Conservation (phyloP, 495 filamentous ascomycete species). For the Penicillium cosmopolitanum region DNA sequence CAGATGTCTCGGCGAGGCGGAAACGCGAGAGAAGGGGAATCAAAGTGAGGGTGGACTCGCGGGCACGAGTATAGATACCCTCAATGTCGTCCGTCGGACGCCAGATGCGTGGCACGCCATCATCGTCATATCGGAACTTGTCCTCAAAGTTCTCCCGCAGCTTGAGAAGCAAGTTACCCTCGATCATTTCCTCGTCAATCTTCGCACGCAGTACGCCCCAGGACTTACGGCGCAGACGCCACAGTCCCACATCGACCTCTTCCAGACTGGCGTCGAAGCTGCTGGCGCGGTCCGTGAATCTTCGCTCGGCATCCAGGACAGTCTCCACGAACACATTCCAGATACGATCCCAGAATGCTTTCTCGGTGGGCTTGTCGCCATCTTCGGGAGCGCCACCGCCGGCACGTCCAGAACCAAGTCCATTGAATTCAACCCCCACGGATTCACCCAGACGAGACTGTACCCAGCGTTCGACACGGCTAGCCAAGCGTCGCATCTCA, state of each 20-base stretch:
- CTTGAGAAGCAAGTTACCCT: constrained; percentile 94
- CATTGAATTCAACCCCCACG: constrained; percentile 92
- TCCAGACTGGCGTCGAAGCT: constrained; percentile 92
- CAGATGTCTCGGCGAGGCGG: constrained; percentile 66
- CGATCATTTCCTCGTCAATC: constrained; percentile 97
- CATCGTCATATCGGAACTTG: constrained; percentile 97
- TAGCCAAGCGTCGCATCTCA: constrained; percentile 92
- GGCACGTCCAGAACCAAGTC: constrained; percentile 81
- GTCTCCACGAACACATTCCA: constrained; percentile 85
- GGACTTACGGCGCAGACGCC: constrained; percentile 87
- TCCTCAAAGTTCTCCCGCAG: constrained; percentile 98
- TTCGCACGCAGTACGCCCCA: constrained; percentile 89
- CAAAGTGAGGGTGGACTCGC: constrained; percentile 85
- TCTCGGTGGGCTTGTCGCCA: constrained; percentile 75
- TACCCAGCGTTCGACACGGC: constrained; percentile 90
- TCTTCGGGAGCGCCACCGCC: constrained; percentile 78
- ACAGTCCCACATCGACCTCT: constrained; percentile 91
- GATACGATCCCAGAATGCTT: constrained; percentile 92
- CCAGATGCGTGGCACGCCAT: constrained; percentile 95
- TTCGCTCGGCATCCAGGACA: constrained; percentile 81
- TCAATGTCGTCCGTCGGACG: constrained; percentile 97
- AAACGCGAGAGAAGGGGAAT: constrained; percentile 91
- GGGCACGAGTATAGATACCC: constrained; percentile 85
- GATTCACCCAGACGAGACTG: constrained; percentile 82
- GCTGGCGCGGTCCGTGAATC: constrained; percentile 84